Evolutionary conservation across 2,329 filamentous ascomycete species (phyloP).

Genomic region (Alternaria metachromatica): DNA sequence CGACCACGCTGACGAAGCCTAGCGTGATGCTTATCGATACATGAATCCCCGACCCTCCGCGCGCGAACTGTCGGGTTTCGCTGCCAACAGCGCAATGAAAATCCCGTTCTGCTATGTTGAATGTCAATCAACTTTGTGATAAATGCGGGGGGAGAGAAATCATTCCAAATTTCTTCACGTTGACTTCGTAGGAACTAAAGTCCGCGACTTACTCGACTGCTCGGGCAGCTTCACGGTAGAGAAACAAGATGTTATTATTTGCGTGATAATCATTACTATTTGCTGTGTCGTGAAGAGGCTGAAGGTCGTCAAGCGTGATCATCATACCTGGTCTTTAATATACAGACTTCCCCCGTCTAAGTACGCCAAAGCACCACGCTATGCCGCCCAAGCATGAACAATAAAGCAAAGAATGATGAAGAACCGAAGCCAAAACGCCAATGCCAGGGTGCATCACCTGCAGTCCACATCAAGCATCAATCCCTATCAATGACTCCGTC

Average conservation of each 20-base stretch:
- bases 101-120: neutral
- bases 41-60: neutral
- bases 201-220: neutral
- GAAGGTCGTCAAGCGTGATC: neutral
- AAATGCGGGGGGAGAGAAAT: neutral
- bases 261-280: neutral
- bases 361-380: constrained; percentile 25
- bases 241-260: neutral
- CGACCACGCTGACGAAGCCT: constrained; percentile 22
- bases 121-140: neutral
- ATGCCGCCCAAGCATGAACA: constrained; percentile 23
- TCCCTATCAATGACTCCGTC: neutral
- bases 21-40: constrained; percentile 20
- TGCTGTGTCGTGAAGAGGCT: neutral
- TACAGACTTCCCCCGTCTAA: neutral
- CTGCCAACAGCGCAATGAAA: neutral
- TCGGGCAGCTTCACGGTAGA: neutral
- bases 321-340: neutral
- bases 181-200: neutral
- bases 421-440: neutral
- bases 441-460: neutral
- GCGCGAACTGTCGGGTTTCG: neutral
- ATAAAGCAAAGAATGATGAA: neutral
- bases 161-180: neutral
- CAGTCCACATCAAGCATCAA: neutral